Percentiles rank a stretch among this genome's conserved stretches.
Conservation (phyloP, 495 filamentous ascomycete species). For the Lophiotrema nucula region DNA sequence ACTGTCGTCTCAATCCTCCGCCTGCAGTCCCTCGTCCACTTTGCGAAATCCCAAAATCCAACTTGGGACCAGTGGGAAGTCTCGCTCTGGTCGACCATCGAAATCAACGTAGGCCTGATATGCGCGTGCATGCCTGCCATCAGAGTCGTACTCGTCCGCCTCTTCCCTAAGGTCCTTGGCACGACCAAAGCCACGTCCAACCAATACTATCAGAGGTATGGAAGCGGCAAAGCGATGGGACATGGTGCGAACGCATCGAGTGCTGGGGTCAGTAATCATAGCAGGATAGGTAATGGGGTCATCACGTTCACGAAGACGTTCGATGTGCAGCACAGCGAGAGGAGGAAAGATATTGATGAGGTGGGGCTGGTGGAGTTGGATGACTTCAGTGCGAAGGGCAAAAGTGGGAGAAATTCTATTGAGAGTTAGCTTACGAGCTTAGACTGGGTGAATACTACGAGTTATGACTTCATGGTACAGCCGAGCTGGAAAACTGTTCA, state of each 20-base stretch:
- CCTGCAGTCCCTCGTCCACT: slow-evolving; percentile 42
- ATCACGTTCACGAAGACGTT: slow-evolving; percentile 22
- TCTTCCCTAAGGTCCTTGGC: slow-evolving; percentile 27
- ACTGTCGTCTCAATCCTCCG: slow-evolving; percentile 47
- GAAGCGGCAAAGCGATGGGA: slow-evolving; percentile 3
- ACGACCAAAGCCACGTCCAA: not conserved
- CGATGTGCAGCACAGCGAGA: slow-evolving; percentile 7
- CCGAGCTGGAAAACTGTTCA: too few relatives aligned
- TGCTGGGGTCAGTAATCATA: not conserved
- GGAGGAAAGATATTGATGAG: slow-evolving; percentile 6
- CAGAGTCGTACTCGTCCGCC: slow-evolving; percentile 20
- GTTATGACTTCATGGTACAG: too few relatives aligned
- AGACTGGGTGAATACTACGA: not conserved
- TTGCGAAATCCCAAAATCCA: slow-evolving; percentile 37
- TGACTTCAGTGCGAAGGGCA: slow-evolving; percentile 15
- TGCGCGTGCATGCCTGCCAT: slow-evolving; percentile 42
- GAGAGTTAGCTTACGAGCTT: too few relatives aligned
- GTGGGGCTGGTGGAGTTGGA: slow-evolving; percentile 15
- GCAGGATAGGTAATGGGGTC: not conserved
- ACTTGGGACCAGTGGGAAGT: slow-evolving; percentile 35
- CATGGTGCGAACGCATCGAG: not conserved
- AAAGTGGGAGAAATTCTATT: slow-evolving; percentile 11
- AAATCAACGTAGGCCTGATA: slow-evolving; percentile 41
- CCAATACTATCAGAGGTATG: slow-evolving; percentile 11
- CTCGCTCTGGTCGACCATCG: slow-evolving; percentile 35